These are phyloP conservation scores for Aspergillus carbonarius DNA, from an alignment of 2,329 filamentous ascomycete genomes.

Conservation along the genomic window DNA sequence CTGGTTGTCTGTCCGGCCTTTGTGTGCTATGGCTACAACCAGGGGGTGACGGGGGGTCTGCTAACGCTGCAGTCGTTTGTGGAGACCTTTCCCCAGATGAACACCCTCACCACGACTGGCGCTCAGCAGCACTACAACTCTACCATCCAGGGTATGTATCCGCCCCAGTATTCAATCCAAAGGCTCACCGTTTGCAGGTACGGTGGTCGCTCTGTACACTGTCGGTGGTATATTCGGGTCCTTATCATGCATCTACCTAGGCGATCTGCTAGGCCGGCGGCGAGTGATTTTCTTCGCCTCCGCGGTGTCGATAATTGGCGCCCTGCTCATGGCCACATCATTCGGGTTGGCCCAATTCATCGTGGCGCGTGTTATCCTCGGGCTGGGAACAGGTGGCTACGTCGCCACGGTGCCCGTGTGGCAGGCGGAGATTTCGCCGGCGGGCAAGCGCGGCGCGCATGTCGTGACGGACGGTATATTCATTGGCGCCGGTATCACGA, in stretches of 20 bases:
- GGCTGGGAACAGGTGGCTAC: slow-evolving; percentile 45
- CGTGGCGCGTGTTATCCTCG: slow-evolving; percentile 46
- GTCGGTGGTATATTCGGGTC: slow-evolving; percentile 49
- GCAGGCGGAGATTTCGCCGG: slow-evolving; percentile 39
- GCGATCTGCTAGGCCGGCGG: slow-evolving; percentile 46
- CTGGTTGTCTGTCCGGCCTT: slow-evolving; percentile 30
- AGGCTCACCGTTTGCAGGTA: slow-evolving; percentile 15
- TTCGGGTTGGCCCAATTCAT: slow-evolving; percentile 47
- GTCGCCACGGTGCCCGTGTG: slow-evolving; percentile 51
- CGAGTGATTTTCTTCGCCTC: slow-evolving; percentile 44
- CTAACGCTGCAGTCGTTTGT: slow-evolving; percentile 65
- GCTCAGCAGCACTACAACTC: slow-evolving; percentile 38
- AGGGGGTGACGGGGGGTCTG: slow-evolving; percentile 51
- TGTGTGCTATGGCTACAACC: slow-evolving; percentile 54
- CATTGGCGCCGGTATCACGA: slow-evolving; percentile 46
- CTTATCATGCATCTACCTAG: slow-evolving; percentile 46
- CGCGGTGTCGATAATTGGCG: slow-evolving; percentile 42
- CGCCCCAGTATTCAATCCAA: background rate
- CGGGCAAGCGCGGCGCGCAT: slow-evolving; percentile 49
- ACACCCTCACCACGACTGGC: slow-evolving; percentile 47
- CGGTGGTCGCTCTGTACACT: slow-evolving; percentile 47
- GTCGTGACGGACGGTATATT: slow-evolving; percentile 54
- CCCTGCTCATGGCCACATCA: slow-evolving; percentile 47
- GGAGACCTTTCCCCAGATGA: slow-evolving; percentile 49
- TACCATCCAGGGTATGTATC: slow-evolving; percentile 41